Evolutionary conservation across 1,284 basidiomycete species (phyloP).

Genomic region (Sutorius eximius): DNA sequence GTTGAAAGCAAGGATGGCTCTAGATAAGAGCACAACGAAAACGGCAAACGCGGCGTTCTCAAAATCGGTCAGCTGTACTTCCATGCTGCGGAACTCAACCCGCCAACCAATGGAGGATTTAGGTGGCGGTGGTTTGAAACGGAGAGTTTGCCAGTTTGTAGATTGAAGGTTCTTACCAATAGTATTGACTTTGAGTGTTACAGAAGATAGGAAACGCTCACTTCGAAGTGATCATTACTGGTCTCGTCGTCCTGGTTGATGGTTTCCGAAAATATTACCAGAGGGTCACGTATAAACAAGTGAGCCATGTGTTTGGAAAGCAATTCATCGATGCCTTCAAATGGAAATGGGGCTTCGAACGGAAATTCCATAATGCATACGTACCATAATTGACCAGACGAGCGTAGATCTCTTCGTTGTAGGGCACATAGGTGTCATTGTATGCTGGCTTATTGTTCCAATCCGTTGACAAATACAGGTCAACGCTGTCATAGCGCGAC

Average conservation of each 20-base stretch:
- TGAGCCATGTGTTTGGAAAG: conserved; percentile 93
- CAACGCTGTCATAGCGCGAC: conserved; percentile 95
- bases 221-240: conserved; percentile 97
- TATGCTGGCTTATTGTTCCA: conserved; percentile 89
- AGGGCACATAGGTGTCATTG: conserved; percentile 85
- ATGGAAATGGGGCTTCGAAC: background rate
- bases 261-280: conserved; percentile 94
- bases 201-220: conserved; percentile 29
- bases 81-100: conserved; percentile 98
- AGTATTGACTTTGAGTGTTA: conserved; percentile 7
- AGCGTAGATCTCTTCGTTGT: conserved; percentile 73
- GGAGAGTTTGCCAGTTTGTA: conserved; percentile 98
- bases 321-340: conserved; percentile 79
- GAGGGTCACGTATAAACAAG: conserved; percentile 96
- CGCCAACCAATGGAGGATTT: conserved; percentile 95
- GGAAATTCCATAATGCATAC: conserved; percentile 19
- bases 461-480: conserved; percentile 88
- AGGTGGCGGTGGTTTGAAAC: conserved; percentile 97
- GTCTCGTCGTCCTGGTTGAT: conserved; percentile 87
- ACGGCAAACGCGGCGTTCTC: conserved; percentile 98
- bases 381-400: conserved; percentile 73
- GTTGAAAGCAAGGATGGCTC: conserved; percentile 89
- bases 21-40: conserved; percentile 91
- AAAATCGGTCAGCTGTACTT: conserved; percentile 98
- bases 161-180: conserved; percentile 87